Evolutionary conservation across 2,329 filamentous ascomycete species (phyloP).

Genomic region (Xylariales sp.): DNA sequence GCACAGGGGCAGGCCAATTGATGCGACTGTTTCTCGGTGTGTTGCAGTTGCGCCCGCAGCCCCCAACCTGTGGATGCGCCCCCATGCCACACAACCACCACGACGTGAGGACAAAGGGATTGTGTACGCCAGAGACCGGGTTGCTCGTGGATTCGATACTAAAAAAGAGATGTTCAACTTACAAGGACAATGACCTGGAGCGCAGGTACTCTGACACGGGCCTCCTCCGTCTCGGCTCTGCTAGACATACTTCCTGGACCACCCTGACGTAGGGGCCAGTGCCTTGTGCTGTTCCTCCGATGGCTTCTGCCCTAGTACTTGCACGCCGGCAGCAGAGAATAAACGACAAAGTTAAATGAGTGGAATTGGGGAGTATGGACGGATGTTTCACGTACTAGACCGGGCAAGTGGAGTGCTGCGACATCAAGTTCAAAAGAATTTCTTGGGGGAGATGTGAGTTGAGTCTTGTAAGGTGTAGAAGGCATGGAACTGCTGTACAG

Average conservation of each 20-base stretch:
- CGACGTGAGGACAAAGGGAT: constrained; percentile 29
- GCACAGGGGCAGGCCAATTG: constrained; percentile 24
- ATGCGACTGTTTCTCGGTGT: constrained; percentile 29
- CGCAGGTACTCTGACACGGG: constrained; percentile 55
- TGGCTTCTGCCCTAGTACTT: neutral
- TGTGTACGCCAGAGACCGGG: constrained; percentile 18
- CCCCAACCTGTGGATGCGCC: constrained; percentile 24
- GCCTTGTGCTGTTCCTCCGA: neutral
- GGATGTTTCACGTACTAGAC: neutral
- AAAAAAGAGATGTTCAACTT: constrained; percentile 53
- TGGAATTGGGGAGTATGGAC: neutral
- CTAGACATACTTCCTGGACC: constrained; percentile 28
- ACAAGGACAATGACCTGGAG: constrained; percentile 82
- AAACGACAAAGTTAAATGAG: neutral
- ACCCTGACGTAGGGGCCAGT: constrained; percentile 9
- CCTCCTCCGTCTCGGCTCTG: constrained; percentile 38
- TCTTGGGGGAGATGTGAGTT: constrained; percentile 18
- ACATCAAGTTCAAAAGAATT: constrained; percentile 5
- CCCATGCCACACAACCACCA: constrained; percentile 16
- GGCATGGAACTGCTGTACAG: constrained; percentile 19
- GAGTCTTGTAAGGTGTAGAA: constrained; percentile 24
- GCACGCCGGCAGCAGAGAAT: constrained; percentile 3
- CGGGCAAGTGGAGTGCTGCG: constrained; percentile 2
- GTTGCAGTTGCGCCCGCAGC: constrained; percentile 32
- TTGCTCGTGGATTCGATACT: neutral